These are phyloP conservation scores for Sordariomycetes sp. DNA, from an alignment of 2,329 filamentous ascomycete genomes.

Conservation along the genomic window DNA sequence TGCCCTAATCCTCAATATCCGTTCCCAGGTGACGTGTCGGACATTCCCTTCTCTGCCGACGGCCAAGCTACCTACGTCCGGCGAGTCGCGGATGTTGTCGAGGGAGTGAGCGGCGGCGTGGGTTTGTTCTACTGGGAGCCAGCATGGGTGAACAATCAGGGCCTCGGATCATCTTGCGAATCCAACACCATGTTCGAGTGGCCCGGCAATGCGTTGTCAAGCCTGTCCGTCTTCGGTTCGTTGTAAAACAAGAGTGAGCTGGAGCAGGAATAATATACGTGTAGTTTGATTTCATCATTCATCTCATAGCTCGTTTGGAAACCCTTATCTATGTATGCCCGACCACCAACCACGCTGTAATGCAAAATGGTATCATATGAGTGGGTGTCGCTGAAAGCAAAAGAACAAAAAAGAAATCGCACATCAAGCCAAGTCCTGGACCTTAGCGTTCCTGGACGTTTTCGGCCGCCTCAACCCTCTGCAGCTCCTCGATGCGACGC, in stretches of 20 bases:
- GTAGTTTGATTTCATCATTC: neutral
- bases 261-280: neutral
- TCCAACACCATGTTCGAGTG: slow-evolving; percentile 55
- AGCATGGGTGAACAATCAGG: slow-evolving; percentile 58
- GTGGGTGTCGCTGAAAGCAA: slow-evolving; percentile 1
- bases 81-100: slow-evolving; percentile 47
- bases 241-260: no score
- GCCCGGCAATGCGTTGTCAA: slow-evolving; percentile 43
- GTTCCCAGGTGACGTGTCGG: slow-evolving; percentile 51
- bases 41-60: slow-evolving; percentile 51
- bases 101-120: slow-evolving; percentile 39
- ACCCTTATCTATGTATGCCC: no score
- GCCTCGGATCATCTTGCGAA: slow-evolving; percentile 54
- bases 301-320: no score
- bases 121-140: slow-evolving; percentile 71
- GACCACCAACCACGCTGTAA: neutral
- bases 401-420: neutral
- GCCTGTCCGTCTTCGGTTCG: slow-evolving; percentile 41
- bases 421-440: no score
- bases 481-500: slow-evolving; percentile 23
- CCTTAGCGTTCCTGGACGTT: neutral
- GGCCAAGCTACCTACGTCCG: slow-evolving; percentile 56
- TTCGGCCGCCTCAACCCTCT: slow-evolving; percentile 12
- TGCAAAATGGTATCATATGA: slow-evolving; percentile 4
- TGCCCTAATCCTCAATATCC: slow-evolving; percentile 48